Evolutionary conservation across 495 filamentous ascomycete species (phyloP).

Genomic region (Lepraria neglecta): DNA sequence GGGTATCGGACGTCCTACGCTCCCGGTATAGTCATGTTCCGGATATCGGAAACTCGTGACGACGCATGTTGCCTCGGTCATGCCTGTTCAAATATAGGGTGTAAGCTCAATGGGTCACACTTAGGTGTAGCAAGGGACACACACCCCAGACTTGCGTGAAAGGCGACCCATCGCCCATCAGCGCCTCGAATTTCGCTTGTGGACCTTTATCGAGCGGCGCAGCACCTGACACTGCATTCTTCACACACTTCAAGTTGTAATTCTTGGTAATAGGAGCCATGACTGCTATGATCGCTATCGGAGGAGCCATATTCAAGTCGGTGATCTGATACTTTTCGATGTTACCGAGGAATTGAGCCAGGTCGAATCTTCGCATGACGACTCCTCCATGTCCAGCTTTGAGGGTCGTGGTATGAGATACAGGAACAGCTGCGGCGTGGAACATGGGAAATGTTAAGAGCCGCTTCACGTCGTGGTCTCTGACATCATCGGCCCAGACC

Average conservation of each 20-base stretch:
- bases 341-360: slow-evolving; percentile 42
- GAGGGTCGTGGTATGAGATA: slow-evolving; percentile 42
- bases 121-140: too few relatives aligned
- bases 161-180: slow-evolving; percentile 36
- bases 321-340: slow-evolving; percentile 47
- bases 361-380: slow-evolving; percentile 53
- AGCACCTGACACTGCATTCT: slow-evolving; percentile 39
- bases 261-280: slow-evolving; percentile 40
- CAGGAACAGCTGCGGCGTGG: slow-evolving; percentile 49
- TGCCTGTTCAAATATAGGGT: not conserved
- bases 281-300: slow-evolving; percentile 47
- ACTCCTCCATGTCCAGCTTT: slow-evolving; percentile 43
- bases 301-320: slow-evolving; percentile 50
- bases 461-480: slow-evolving; percentile 39
- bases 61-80: slow-evolving; percentile 47
- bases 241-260: slow-evolving; percentile 40
- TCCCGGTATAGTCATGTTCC: slow-evolving; percentile 38
- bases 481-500: slow-evolving; percentile 35
- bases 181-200: slow-evolving; percentile 36
- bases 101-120: not conserved
- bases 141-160: slow-evolving; percentile 36
- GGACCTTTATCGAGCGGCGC: slow-evolving; percentile 45
- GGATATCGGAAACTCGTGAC: slow-evolving; percentile 41
- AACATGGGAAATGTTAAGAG: slow-evolving; percentile 53
- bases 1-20: slow-evolving; percentile 36